These are phyloP conservation scores for Helianthus annuus DNA, from an alignment of 129 eudicot species.

Conservation along the genomic window DNA sequence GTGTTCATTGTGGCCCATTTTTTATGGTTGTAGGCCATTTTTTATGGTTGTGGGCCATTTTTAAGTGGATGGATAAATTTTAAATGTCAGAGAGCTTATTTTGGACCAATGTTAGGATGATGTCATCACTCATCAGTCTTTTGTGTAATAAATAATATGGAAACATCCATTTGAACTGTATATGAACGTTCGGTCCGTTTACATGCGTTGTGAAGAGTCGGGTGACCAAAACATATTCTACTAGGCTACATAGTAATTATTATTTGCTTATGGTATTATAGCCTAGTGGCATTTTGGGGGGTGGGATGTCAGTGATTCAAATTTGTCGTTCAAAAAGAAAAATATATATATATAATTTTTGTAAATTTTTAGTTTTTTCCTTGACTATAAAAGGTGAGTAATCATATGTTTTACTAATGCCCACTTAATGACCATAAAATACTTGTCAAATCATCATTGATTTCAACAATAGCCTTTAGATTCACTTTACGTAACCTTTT, in stretches of 20 bases:
- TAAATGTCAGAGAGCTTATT: not conserved
- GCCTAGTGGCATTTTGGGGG: too few relatives aligned
- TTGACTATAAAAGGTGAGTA: constrained; percentile 6
- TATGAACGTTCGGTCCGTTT: too few relatives aligned
- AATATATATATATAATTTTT: not conserved
- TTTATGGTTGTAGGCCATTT: not conserved
- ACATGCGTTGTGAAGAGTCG: too few relatives aligned
- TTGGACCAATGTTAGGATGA: not conserved
- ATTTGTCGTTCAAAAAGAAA: too few relatives aligned
- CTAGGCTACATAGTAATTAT: too few relatives aligned
- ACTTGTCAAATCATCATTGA: constrained; percentile 32
- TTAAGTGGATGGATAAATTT: not conserved
- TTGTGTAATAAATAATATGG: not conserved
- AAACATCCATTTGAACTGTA: too few relatives aligned
- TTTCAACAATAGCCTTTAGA: constrained; percentile 34
- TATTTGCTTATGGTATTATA: too few relatives aligned
- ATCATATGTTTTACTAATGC: not conserved
- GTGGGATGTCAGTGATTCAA: too few relatives aligned
- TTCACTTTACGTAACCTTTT: constrained; percentile 24
- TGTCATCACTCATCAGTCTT: not conserved
- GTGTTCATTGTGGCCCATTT: constrained; percentile 27
- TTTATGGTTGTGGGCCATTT: not conserved
- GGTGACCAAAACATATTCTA: too few relatives aligned
- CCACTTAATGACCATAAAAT: constrained; percentile 16
- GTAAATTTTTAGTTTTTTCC: not conserved